Evolutionary conservation across 306 rosid species (phyloP), one percentile per base, ranked within the genome.

Genomic region (Pterocarpus macrocarpus): DNA sequence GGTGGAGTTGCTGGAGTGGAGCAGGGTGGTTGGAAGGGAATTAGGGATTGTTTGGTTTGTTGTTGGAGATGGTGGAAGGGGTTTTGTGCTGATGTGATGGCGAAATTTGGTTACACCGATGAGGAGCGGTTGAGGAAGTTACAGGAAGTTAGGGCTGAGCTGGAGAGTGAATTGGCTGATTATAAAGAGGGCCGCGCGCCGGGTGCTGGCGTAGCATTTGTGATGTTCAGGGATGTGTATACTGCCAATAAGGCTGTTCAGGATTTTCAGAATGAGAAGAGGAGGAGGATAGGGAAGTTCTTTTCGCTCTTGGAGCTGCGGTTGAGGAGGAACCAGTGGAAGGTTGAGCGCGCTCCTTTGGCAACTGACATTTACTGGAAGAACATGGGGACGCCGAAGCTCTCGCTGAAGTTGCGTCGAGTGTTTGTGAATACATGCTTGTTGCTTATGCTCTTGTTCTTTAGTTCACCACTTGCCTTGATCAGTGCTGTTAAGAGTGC

Each of bases 311-410:
- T 81, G 89, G 99, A 95, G 80, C 75, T 93, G 72, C 92, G 99
- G 14, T 81, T 95, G 35, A 82, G 86, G 73, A 91, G 98, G 83
- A 95, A 89, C 88, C 96, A 95, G 67, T 95, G 99, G 99, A 93
- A 95, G 86, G 99, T 93, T 66, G 99, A 95, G 89, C 90, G 97
- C 7, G 99, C 99, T 16, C 98, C 99, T 22, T 84, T 95, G 91
- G 98, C 98, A 0, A 83, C 90, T 3, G 99, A 95, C 74, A 91
- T 95, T 82, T 95, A 93, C 59, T 95, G 99, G 99, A 95, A 91
- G 73, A 94, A 95, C 65, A 84, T 95, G 92, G 99, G 99, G 32
- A 89, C 98, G 0, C 81, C 96, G 0, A 95, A 86, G 86, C 71
- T 89, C 12, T 91, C 97, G 0, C 78, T 93, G 64, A 91, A 71